A percentile compares a stretch with the other conserved stretches of the same genome.
Conservation (phyloP, 2,329 filamentous ascomycete species). For the Coniochaeta prunicola region DNA sequence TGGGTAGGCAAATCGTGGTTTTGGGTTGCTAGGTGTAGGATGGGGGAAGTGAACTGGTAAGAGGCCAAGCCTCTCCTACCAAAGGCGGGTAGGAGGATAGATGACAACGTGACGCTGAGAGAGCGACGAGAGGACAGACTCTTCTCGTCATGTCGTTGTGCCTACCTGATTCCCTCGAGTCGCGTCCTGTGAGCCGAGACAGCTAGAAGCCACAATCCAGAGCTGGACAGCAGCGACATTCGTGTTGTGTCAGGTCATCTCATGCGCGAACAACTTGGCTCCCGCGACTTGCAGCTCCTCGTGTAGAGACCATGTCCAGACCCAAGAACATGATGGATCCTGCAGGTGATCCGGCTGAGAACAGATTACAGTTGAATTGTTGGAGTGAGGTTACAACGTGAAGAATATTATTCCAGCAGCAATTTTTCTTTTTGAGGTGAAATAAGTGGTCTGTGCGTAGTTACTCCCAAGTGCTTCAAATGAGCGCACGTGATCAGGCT, state of each 20-base stretch:
- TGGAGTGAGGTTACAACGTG: background rate
- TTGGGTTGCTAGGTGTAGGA: conserved; percentile 7
- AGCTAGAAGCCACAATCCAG: background rate
- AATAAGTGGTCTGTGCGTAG: background rate
- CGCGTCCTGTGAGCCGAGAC: background rate
- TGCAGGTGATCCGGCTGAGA: background rate
- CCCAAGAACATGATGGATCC: background rate
- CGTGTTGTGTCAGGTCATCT: background rate
- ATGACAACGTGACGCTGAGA: background rate
- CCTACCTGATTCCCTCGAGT: background rate
- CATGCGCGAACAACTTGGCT: background rate
- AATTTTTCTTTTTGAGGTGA: background rate
- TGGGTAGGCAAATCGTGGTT: conserved; percentile 58
- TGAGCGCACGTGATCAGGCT: background rate
- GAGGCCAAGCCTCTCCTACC: background rate
- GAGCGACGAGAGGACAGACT: background rate
- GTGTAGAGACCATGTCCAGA: background rate
- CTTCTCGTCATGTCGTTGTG: background rate
- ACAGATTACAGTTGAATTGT: background rate
- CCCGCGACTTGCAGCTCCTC: background rate
- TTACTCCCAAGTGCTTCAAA: background rate
- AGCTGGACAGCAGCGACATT: background rate
- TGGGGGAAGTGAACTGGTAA: background rate
- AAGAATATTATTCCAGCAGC: background rate
- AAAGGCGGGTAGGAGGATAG: background rate